A percentile compares a stretch with the other conserved stretches of the same genome.
phyloP scores from a whole-genome alignment of 352 stramenopile genomes.

The Saprolegnia diclina region DNA sequence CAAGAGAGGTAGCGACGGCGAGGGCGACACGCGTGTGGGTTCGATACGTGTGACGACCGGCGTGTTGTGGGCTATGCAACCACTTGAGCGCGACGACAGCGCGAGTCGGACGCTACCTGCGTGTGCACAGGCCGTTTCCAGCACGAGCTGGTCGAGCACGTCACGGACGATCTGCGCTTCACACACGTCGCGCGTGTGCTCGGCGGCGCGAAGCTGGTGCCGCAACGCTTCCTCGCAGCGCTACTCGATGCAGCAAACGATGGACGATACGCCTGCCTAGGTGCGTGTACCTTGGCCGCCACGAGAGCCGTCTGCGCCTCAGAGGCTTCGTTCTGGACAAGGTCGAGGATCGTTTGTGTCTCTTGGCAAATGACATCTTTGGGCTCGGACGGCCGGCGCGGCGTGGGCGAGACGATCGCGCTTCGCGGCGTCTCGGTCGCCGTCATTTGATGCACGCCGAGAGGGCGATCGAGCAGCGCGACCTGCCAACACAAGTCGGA shows the following conservation, averaged over 20 bases:
- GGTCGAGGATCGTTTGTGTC: not conserved
- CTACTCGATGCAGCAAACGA: not conserved
- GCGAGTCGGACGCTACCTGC: no score
- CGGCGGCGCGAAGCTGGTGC: not conserved
- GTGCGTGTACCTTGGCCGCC: not conserved
- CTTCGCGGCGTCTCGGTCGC: not conserved
- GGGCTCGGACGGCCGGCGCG: not conserved
- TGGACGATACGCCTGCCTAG: not conserved
- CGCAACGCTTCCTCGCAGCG: not conserved
- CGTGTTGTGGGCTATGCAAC: no score
- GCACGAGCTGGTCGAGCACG: conserved; percentile 1
- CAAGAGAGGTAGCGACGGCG: no score
- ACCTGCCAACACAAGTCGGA: not conserved
- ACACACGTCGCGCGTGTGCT: not conserved
- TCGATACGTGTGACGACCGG: no score
- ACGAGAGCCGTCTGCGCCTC: not conserved
- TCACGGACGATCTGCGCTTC: not conserved
- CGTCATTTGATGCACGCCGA: not conserved
- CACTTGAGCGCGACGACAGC: no score
- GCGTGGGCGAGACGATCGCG: no score
- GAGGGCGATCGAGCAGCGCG: not conserved
- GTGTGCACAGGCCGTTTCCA: not conserved
- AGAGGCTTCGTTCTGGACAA: not conserved
- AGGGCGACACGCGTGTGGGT: no score
- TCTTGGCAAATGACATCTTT: not conserved